Percentiles rank a stretch among this genome's conserved stretches.
Conservation (phyloP, 2,329 filamentous ascomycete species). For the Colletotrichum sp. region DNA sequence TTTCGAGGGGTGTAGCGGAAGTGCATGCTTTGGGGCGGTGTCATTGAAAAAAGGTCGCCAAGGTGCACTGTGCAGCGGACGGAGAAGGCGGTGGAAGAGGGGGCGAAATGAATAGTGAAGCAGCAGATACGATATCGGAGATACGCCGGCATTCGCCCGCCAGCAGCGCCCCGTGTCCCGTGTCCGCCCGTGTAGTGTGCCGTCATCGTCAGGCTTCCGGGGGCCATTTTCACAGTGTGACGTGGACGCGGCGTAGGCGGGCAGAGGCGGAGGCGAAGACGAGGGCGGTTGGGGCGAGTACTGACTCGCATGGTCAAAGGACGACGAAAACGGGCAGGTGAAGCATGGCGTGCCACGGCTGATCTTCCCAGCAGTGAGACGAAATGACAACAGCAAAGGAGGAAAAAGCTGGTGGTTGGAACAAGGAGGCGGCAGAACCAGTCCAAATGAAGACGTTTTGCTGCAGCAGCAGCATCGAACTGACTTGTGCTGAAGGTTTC, state of each 20-base stretch:
- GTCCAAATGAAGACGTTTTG: background rate
- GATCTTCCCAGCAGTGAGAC: background rate
- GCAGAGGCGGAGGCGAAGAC: background rate
- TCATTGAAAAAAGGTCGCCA: background rate
- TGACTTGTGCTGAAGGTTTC: background rate
- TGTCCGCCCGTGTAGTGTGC: background rate
- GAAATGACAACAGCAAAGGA: background rate
- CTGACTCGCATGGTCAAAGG: constrained; percentile 12
- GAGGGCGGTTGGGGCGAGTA: background rate
- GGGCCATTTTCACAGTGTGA: background rate
- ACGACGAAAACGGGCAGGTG: constrained; percentile 12
- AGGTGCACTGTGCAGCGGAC: background rate
- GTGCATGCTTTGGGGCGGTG: background rate
- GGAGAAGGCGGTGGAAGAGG: background rate
- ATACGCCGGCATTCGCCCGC: constrained; percentile 13
- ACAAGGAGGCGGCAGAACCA: background rate
- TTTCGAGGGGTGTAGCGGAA: background rate
- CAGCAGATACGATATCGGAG: constrained; percentile 22
- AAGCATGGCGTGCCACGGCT: constrained; percentile 7
- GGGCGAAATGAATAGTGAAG: background rate
- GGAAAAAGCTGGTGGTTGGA: background rate
- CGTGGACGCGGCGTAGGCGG: constrained; percentile 1
- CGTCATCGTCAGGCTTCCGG: constrained; percentile 3
- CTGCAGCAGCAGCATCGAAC: background rate
- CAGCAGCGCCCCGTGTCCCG: background rate